Conservation (phyloP, 306 rosid species). For the Dicorynia guianensis region DNA sequence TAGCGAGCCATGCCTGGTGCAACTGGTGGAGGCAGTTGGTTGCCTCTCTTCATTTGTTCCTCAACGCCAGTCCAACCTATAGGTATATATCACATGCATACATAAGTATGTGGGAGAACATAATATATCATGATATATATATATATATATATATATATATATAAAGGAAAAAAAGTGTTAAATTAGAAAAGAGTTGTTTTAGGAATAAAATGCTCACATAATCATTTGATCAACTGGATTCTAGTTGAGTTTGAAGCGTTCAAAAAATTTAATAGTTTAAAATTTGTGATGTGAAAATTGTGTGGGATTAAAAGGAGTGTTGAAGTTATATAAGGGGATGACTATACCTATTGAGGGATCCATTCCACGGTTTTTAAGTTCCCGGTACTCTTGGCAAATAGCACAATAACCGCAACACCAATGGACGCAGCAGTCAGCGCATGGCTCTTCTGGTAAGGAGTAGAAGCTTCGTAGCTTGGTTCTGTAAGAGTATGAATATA, state of each 20-base stretch:
- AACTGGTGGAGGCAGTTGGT: slow-evolving; percentile 38
- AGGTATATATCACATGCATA: no score
- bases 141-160: no score
- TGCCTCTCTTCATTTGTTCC: slow-evolving; percentile 21
- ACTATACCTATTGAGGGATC: slow-evolving; percentile 42
- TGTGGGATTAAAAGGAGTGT: no score
- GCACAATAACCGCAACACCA: slow-evolving; percentile 39
- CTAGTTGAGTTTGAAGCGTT: no score
- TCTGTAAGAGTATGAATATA: slow-evolving; percentile 44
- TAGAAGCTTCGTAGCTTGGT: slow-evolving; percentile 38
- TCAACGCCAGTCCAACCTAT: slow-evolving; percentile 46
- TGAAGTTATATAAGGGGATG: neutral
- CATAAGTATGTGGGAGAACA: neutral
- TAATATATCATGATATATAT: neutral
- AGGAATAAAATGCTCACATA: no score
- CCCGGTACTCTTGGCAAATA: slow-evolving; percentile 49
- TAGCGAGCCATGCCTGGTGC: slow-evolving; percentile 43
- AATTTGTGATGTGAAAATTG: no score
- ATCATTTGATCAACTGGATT: no score
- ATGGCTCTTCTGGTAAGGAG: slow-evolving; percentile 46
- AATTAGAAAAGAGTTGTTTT: no score
- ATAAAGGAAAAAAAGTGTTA: no score
- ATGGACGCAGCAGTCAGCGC: slow-evolving; percentile 41
- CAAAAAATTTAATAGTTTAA: no score
- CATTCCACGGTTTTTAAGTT: slow-evolving; percentile 49